These are phyloP conservation scores for Fusarium nelsonii DNA, from an alignment of 2,329 filamentous ascomycete genomes.

Conservation along the genomic window DNA sequence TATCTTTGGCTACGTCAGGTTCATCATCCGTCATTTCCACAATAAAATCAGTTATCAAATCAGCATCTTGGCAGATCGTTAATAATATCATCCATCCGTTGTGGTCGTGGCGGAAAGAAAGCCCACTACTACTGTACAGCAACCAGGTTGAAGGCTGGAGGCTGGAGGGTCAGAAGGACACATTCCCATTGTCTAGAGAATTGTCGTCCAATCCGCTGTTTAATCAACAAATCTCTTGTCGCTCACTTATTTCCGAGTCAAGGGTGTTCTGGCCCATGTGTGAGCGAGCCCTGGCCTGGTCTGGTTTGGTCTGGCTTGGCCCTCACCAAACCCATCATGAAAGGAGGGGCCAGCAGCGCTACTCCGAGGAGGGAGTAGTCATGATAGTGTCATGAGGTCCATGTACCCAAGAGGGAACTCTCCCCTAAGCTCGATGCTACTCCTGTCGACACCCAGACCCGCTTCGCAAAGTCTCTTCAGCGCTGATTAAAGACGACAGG, in stretches of 20 bases:
- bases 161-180: conserved; percentile 40
- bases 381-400: conserved; percentile 39
- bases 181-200: conserved; percentile 8
- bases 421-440: conserved; percentile 11
- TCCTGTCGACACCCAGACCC: conserved; percentile 18
- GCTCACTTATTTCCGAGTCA: conserved; percentile 30
- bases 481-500: conserved; percentile 26
- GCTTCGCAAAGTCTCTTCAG: conserved; percentile 27
- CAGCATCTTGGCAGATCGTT: conserved; percentile 7
- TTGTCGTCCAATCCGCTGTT: conserved; percentile 30
- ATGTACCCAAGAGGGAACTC: conserved; percentile 36
- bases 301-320: conserved; percentile 9
- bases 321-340: conserved; percentile 32
- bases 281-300: conserved; percentile 25
- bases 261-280: conserved; percentile 18
- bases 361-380: conserved; percentile 31
- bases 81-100: background rate
- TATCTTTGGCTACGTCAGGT: conserved; percentile 14
- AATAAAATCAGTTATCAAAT: conserved; percentile 6
- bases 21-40: conserved; percentile 27
- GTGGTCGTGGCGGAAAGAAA: too few relatives aligned
- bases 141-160: conserved; percentile 17
- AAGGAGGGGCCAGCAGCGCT: conserved; percentile 36
- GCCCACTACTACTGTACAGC: background rate
- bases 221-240: conserved; percentile 17